These are phyloP conservation scores for Aristolochia fimbriata DNA, from an alignment of 164 flowering plant genomes.

Conservation along the genomic window DNA sequence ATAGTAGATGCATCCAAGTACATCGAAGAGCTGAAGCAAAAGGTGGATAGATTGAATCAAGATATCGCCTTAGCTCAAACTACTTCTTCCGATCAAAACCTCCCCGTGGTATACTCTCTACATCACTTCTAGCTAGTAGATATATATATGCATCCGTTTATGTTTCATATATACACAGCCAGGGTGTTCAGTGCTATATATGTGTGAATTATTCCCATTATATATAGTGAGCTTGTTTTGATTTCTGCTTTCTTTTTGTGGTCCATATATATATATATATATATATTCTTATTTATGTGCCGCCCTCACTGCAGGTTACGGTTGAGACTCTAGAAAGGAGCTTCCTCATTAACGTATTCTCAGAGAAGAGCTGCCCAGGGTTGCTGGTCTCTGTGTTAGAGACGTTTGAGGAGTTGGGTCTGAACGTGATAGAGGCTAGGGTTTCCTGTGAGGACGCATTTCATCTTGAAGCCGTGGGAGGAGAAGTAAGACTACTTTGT, in stretches of 20 bases:
- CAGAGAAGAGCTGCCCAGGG: conserved; percentile 48
- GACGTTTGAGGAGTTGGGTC: conserved; percentile 74
- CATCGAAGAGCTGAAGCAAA: conserved; percentile 63
- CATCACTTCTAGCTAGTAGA: not conserved
- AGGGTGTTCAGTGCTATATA: not conserved
- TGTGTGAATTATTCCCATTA: no score
- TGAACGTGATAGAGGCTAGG: conserved; percentile 64
- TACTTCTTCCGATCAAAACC: conserved; percentile 15
- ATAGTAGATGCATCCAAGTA: conserved; percentile 77
- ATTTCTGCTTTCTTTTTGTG: no score
- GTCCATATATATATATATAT: no score
- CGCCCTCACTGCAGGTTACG: conserved; percentile 23
- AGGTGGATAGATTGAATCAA: conserved; percentile 63
- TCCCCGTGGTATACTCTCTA: conserved; percentile 30
- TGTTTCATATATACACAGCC: not conserved
- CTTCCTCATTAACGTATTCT: conserved; percentile 47
- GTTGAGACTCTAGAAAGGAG: conserved; percentile 71
- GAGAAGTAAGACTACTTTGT: conserved; percentile 32
- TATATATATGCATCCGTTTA: no score
- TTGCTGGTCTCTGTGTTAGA: conserved; percentile 60
- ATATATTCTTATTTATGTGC: no score
- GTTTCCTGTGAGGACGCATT: conserved; percentile 62
- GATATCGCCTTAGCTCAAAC: conserved; percentile 32
- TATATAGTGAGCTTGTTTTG: no score
- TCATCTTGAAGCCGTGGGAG: conserved; percentile 64